Conservation (phyloP, 2,329 filamentous ascomycete genomes). For the Coniochaeta sp. region DNA sequence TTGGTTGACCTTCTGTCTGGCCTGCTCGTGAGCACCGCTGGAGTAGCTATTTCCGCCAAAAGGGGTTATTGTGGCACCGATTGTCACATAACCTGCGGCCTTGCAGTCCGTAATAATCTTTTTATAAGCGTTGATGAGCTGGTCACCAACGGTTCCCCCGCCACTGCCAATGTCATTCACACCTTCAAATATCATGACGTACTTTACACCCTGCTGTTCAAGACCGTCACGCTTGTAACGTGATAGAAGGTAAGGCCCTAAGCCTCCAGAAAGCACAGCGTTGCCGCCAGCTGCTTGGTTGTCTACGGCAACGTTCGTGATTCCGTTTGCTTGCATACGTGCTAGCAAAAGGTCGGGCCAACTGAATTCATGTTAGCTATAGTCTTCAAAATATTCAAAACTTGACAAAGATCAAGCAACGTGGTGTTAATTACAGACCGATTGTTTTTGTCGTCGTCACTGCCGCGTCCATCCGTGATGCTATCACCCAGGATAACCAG, state of each 20-base stretch:
- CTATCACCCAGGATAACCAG: slow-evolving; percentile 55
- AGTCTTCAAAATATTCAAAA: neutral
- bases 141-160: slow-evolving; percentile 37
- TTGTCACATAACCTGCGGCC: slow-evolving; percentile 44
- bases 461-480: slow-evolving; percentile 61
- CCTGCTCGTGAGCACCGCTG: slow-evolving; percentile 44
- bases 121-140: slow-evolving; percentile 47
- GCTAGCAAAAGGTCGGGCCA: slow-evolving; percentile 52
- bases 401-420: neutral
- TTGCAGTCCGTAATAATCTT: slow-evolving; percentile 50
- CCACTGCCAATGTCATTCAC: slow-evolving; percentile 60
- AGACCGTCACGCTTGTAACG: slow-evolving; percentile 60
- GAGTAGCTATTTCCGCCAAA: slow-evolving; percentile 48
- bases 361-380: slow-evolving; percentile 14
- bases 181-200: slow-evolving; percentile 59
- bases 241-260: slow-evolving; percentile 52
- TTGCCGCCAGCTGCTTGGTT: slow-evolving; percentile 68
- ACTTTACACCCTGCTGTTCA: slow-evolving; percentile 46
- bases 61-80: slow-evolving; percentile 60
- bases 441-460: slow-evolving; percentile 51
- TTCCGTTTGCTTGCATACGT: slow-evolving; percentile 38
- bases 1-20: slow-evolving; percentile 48
- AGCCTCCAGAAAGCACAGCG: slow-evolving; percentile 50
- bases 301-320: slow-evolving; percentile 44
- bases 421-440: slow-evolving; percentile 22